Base-by-base conservation (phyloP, 1,284 basidiomycete genomes). In the Caloboletus firmus region DNA sequence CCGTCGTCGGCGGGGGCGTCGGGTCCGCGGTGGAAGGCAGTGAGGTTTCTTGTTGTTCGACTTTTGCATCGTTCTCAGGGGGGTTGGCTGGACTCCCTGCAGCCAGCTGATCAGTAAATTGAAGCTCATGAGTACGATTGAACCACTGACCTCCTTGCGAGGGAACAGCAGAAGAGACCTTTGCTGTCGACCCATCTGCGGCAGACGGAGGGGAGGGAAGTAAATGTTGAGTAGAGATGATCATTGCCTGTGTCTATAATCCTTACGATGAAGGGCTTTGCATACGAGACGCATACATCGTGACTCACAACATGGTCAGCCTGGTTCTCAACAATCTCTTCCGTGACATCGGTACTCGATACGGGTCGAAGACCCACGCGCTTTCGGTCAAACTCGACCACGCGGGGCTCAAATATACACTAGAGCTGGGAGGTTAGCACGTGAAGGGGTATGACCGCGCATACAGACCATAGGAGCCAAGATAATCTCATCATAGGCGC, bases 401-500 rank as follows among this genome's bases (percentile, higher is more conserved):
- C 85, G 22, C 91, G 83, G 15, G 96, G 94, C 61, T 96, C 93
- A 62, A 99, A 99, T 42, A 98, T 78, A 64, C 89, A 88, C 93
- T 96, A 66, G 17, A 36, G 45, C 18, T 22, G 1, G 9, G 28
- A 22, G 26, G 41, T 60, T 34, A 68, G 49, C 20, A 48, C 11
- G 3, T 24, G 30, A 49, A 52, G 18, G 30, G 10, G 30, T 39
- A 45, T 46, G 35, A 48, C 22, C 34, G 4, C 28, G 51, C 43
- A 48, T 18, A 71, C 78, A 58, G 65, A 93, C 93, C 85, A 98
- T 93, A 1, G 96, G 93, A 0, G 95, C 94, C 35, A 99, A 77
- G 54, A 98, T 95, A 52, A 93, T 88, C 75, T 99, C 97, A 68
- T 99, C 97, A 68, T 98, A 99, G 5, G 91, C 89, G 30, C 94